These are phyloP conservation scores for Amaranthus hypochondriacus DNA, from an alignment of 148 eudicot genomes.

Conservation along the genomic window DNA sequence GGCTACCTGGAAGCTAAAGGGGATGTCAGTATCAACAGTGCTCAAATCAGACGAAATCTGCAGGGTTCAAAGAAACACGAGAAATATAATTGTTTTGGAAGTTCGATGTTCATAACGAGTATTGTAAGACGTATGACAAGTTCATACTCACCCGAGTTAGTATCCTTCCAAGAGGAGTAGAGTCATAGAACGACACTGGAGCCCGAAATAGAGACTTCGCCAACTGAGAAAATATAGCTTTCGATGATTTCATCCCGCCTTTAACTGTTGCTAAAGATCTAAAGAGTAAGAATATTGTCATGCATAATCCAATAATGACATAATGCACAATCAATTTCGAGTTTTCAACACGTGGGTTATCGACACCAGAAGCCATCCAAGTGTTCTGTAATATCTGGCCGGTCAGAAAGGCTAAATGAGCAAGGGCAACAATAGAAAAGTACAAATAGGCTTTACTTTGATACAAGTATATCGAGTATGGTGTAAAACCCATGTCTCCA, in stretches of 20 bases:
- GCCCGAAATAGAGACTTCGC: slow-evolving; percentile 74
- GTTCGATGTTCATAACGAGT: background rate
- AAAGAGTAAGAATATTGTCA: slow-evolving; percentile 36
- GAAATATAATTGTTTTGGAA: background rate
- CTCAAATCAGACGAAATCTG: slow-evolving; percentile 82
- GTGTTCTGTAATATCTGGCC: slow-evolving; percentile 67
- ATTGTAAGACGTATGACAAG: background rate
- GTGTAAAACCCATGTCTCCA: slow-evolving; percentile 73
- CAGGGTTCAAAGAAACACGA: background rate
- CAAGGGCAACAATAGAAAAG: slow-evolving; percentile 43
- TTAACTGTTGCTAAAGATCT: slow-evolving; percentile 50
- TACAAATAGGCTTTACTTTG: slow-evolving; percentile 57
- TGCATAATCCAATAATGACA: slow-evolving; percentile 47
- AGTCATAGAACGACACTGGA: slow-evolving; percentile 90
- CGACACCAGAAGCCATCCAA: slow-evolving; percentile 95
- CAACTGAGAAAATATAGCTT: slow-evolving; percentile 60
- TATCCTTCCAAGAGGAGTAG: slow-evolving; percentile 91
- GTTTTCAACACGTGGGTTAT: slow-evolving; percentile 47
- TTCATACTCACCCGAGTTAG: slow-evolving; percentile 58
- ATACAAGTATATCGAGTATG: slow-evolving; percentile 60
- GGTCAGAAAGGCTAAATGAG: slow-evolving; percentile 41
- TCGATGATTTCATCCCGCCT: slow-evolving; percentile 67
- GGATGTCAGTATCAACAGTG: slow-evolving; percentile 76
- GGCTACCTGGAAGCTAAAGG: slow-evolving; percentile 46
- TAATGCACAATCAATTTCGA: slow-evolving; percentile 59